Conservation (phyloP, 306 rosid species). For the Prunus fruticosa region DNA sequence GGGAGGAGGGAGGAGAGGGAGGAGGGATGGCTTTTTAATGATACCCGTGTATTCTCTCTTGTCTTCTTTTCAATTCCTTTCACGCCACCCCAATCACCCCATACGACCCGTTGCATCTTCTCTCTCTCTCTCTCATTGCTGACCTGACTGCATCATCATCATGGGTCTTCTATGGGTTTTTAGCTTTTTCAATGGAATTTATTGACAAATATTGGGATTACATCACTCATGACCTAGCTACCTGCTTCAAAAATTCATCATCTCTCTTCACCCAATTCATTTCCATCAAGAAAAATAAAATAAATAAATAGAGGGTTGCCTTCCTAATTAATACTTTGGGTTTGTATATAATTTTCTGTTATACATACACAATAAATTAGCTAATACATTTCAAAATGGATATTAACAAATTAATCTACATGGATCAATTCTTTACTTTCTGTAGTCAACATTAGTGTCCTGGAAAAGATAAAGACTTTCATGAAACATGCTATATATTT, state of each 20-base stretch:
- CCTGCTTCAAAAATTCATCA: background rate
- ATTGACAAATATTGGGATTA: background rate
- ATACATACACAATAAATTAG: too few species aligned
- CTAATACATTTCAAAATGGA: too few species aligned
- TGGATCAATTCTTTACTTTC: background rate
- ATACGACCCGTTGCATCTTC: background rate
- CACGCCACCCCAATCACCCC: slow-evolving; percentile 21
- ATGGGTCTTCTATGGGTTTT: background rate
- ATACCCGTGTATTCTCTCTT: slow-evolving; percentile 28
- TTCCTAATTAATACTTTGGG: background rate
- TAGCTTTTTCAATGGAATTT: background rate
- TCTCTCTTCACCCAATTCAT: background rate
- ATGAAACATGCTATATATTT: fast-evolving
- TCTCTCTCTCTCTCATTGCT: background rate
- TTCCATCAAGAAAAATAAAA: background rate
- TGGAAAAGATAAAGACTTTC: background rate
- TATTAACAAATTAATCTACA: too few species aligned
- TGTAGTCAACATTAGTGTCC: background rate
- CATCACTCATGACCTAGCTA: background rate
- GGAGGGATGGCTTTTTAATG: slow-evolving; percentile 35
- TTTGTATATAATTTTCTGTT: too few species aligned
- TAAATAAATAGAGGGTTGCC: background rate
- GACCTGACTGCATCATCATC: background rate
- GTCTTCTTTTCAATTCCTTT: slow-evolving; percentile 40
- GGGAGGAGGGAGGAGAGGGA: slow-evolving; percentile 12